Conservation (phyloP, 2,329 filamentous ascomycete genomes). For the Aspergillus phoenicis region DNA sequence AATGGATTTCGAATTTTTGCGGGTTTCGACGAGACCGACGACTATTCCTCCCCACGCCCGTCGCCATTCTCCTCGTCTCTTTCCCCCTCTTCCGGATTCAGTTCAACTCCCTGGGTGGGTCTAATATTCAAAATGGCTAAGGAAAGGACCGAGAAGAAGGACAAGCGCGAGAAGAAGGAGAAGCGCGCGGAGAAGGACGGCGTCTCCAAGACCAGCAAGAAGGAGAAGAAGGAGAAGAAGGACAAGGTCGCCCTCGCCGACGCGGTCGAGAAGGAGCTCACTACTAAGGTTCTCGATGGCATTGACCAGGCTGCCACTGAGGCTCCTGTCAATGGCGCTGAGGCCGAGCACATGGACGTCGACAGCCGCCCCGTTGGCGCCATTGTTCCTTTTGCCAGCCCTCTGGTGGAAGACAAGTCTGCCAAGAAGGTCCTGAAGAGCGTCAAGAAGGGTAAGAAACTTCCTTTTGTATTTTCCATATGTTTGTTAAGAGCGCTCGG, state of each 20-base stretch:
- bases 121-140: slow-evolving; percentile 46
- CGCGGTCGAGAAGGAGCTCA: slow-evolving; percentile 45
- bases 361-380: slow-evolving; percentile 46
- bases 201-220: slow-evolving; percentile 49
- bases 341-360: slow-evolving; percentile 32
- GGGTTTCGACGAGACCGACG: slow-evolving; percentile 18
- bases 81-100: slow-evolving; percentile 14
- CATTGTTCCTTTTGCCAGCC: slow-evolving; percentile 54
- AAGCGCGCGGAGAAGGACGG: slow-evolving; percentile 51
- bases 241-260: slow-evolving; percentile 42
- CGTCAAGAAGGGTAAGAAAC: slow-evolving; percentile 52
- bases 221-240: slow-evolving; percentile 51
- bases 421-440: slow-evolving; percentile 56
- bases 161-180: slow-evolving; percentile 49
- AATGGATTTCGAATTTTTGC: slow-evolving; percentile 37
- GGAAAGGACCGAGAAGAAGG: slow-evolving; percentile 50
- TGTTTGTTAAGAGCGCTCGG: background rate
- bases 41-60: slow-evolving; percentile 27
- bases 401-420: slow-evolving; percentile 53
- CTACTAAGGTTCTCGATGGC: slow-evolving; percentile 39
- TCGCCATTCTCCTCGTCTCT: slow-evolving; percentile 19
- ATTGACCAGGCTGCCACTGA: slow-evolving; percentile 34
- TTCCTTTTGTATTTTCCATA: background rate
- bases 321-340: slow-evolving; percentile 26
- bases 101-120: slow-evolving; percentile 10